Evolutionary conservation across 306 rosid species (phyloP).

Genomic region (Coriaria nepalensis): DNA sequence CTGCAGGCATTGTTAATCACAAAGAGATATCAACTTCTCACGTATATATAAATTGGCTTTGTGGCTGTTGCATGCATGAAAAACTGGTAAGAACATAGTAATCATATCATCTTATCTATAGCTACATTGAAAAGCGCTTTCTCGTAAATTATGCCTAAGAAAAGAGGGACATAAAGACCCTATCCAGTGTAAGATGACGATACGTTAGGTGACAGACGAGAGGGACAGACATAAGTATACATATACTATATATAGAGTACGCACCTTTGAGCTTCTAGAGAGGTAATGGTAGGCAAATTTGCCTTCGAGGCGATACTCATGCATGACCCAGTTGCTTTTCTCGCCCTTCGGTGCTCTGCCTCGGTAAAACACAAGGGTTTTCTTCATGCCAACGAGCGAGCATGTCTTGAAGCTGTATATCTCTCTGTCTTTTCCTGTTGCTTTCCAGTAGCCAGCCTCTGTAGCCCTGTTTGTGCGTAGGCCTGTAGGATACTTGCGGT

Average conservation of each 20-base stretch:
- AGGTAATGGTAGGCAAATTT: constrained; percentile 81
- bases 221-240: too few relatives aligned
- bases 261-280: constrained; percentile 58
- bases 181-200: too few relatives aligned
- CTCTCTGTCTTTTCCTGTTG: constrained; percentile 89
- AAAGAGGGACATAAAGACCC: too few relatives aligned
- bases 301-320: constrained; percentile 97
- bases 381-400: constrained; percentile 91
- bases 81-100: too few relatives aligned
- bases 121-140: too few relatives aligned
- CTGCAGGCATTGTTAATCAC: constrained; percentile 15
- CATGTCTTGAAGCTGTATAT: constrained; percentile 61
- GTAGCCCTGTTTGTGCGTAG: constrained; percentile 80
- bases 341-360: constrained; percentile 95
- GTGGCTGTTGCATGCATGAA: background rate
- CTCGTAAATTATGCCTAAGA: too few relatives aligned
- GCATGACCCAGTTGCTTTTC: constrained; percentile 96
- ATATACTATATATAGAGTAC: background rate
- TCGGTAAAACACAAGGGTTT: constrained; percentile 76
- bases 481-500: constrained; percentile 89
- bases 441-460: constrained; percentile 98
- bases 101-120: too few relatives aligned
- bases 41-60: too few relatives aligned
- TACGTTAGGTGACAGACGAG: too few relatives aligned
- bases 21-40: too few relatives aligned